These are phyloP conservation scores for Phytophthora palmivora DNA, from an alignment of 352 stramenopile species.

Conservation along the genomic window DNA sequence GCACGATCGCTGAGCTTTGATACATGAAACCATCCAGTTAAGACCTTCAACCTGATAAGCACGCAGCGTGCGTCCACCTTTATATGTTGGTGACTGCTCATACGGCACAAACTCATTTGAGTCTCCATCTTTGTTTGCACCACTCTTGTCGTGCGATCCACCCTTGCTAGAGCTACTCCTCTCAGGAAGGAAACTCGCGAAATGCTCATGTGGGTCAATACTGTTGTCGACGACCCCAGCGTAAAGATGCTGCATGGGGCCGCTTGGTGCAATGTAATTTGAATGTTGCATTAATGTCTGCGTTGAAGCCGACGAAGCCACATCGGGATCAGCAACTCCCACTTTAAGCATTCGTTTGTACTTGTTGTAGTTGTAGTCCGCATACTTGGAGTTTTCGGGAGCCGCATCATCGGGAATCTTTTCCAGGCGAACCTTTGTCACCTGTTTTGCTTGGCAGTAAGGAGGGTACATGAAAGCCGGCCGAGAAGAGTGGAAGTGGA, in stretches of 20 bases:
- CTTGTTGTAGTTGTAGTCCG: slow-evolving; percentile 75
- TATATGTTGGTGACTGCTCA: slow-evolving; percentile 89
- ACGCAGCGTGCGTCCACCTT: slow-evolving; percentile 82
- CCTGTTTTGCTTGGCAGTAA: slow-evolving; percentile 69
- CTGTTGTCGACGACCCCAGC: slow-evolving; percentile 90
- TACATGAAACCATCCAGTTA: slow-evolving; percentile 91
- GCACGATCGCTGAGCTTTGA: slow-evolving; percentile 88
- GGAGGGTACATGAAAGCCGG: slow-evolving; percentile 71
- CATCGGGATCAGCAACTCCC: slow-evolving; percentile 42
- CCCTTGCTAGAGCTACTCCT: slow-evolving; percentile 17
- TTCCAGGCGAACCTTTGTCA: slow-evolving; percentile 54
- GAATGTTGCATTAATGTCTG: slow-evolving; percentile 49
- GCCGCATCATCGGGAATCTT: slow-evolving; percentile 46
- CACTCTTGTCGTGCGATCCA: slow-evolving; percentile 13
- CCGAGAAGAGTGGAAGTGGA: slow-evolving; percentile 84
- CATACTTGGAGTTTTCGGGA: slow-evolving; percentile 54
- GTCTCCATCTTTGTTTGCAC: slow-evolving; percentile 20
- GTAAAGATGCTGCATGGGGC: slow-evolving; percentile 90
- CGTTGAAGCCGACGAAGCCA: slow-evolving; percentile 37
- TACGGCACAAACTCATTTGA: slow-evolving; percentile 89
- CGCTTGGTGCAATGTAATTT: slow-evolving; percentile 79
- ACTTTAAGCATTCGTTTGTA: slow-evolving; percentile 74
- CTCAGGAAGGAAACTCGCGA: slow-evolving; percentile 83
- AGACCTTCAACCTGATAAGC: slow-evolving; percentile 88
- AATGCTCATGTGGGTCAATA: slow-evolving; percentile 90